Conservation (phyloP, 164 flowering plant genomes). For the Dillenia suffruticosa region DNA sequence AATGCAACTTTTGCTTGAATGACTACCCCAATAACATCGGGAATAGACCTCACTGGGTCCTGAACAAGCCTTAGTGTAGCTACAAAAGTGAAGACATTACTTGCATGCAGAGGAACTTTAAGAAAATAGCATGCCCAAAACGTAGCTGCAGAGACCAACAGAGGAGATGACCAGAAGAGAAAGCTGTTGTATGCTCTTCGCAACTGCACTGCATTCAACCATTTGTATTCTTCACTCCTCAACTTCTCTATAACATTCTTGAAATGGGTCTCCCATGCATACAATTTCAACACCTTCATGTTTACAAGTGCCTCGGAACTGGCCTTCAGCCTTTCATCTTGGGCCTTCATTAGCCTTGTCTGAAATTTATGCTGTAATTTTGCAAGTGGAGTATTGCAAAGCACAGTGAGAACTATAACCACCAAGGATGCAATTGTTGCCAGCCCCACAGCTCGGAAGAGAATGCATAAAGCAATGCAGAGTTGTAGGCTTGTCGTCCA, state of each 20-base stretch:
- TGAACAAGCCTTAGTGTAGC: constrained; percentile 51
- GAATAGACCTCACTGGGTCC: constrained; percentile 41
- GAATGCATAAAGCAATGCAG: constrained; percentile 33
- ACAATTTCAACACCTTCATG: constrained; percentile 56
- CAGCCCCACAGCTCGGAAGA: constrained; percentile 32
- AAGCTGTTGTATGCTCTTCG: constrained; percentile 31
- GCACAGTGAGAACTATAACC: constrained; percentile 31
- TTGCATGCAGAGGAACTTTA: constrained; percentile 36
- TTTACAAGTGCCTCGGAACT: constrained; percentile 45
- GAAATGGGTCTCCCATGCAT: constrained; percentile 58
- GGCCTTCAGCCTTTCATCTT: constrained; percentile 47
- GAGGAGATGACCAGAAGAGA: constrained; percentile 51
- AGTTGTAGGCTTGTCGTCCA: constrained; percentile 54
- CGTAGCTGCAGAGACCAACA: constrained; percentile 48
- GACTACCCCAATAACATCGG: constrained; percentile 43
- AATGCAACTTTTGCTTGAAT: constrained; percentile 58
- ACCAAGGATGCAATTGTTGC: constrained; percentile 46
- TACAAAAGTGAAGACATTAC: constrained; percentile 51
- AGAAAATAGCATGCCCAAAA: constrained; percentile 53
- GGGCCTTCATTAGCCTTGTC: constrained; percentile 40
- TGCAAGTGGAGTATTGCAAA: constrained; percentile 46
- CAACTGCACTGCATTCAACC: constrained; percentile 39
- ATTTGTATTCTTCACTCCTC: constrained; percentile 32
- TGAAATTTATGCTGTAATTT: constrained; percentile 47
- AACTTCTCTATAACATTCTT: constrained; percentile 33